Conservation (phyloP, 1,284 basidiomycete species). For the Vanrija pseudolonga region DNA sequence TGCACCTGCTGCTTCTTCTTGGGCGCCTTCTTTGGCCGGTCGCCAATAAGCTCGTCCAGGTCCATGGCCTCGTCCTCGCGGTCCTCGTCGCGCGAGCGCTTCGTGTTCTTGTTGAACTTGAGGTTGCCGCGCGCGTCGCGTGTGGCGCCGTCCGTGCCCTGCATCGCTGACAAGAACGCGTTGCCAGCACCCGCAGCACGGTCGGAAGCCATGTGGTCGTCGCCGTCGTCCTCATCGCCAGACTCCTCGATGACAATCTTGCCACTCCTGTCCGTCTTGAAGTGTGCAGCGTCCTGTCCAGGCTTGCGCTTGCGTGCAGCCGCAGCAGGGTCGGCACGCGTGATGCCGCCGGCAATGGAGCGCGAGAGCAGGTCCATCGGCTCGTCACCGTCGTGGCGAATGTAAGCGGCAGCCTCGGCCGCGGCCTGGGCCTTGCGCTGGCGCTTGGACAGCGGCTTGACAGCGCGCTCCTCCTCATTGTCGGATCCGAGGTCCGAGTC, state of each 20-base stretch:
- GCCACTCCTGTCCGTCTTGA: slow-evolving; percentile 86
- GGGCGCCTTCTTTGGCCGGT: slow-evolving; percentile 51
- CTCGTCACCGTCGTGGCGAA: slow-evolving; percentile 85
- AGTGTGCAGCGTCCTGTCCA: slow-evolving; percentile 77
- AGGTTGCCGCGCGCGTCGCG: slow-evolving; percentile 77
- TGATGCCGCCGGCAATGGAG: slow-evolving; percentile 65
- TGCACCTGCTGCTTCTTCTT: slow-evolving; percentile 43
- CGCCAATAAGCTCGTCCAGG: slow-evolving; percentile 61
- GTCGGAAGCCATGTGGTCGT: slow-evolving; percentile 39
- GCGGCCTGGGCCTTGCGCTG: slow-evolving; percentile 26
- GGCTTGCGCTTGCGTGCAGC: slow-evolving; percentile 57
- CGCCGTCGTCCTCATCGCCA: slow-evolving; percentile 51
- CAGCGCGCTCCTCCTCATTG: slow-evolving; percentile 58
- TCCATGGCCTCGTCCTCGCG: slow-evolving; percentile 51
- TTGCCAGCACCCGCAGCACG: slow-evolving; percentile 64
- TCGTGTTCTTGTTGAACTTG: slow-evolving; percentile 97
- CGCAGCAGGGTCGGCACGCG: slow-evolving; percentile 50
- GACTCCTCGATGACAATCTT: slow-evolving; percentile 80
- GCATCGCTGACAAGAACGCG: slow-evolving; percentile 79
- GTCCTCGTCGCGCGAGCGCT: slow-evolving; percentile 69
- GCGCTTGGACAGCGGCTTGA: slow-evolving; percentile 30
- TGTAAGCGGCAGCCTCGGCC: slow-evolving; percentile 48
- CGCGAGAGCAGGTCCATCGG: slow-evolving; percentile 94
- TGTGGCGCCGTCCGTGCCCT: slow-evolving; percentile 76
- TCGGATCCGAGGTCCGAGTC: slow-evolving; percentile 78